Evolutionary conservation across 768 basidiomycete species (phyloP), one percentile per base, ranked within the genome.

Genomic region (Peribolospora kevripleyi): DNA sequence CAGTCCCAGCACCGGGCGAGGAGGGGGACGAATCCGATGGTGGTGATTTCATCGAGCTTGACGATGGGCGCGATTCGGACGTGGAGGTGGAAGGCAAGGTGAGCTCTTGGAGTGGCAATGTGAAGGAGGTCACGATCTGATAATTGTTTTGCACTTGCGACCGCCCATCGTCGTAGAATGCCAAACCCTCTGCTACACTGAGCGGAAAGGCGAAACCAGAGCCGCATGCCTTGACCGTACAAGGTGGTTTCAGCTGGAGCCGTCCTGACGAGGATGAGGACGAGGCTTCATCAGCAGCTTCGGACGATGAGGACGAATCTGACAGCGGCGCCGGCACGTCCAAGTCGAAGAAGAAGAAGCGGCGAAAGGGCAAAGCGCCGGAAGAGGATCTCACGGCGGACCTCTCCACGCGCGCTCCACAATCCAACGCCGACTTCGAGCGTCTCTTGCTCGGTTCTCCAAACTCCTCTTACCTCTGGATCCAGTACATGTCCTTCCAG

Each of bases 401-500:
- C 57, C 79, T 95, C 73, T 84, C 87, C 55, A 78, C 74, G 45
- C 81, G 79, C 61, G 72, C 72, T 25, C 93, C 93, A 2, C 84
- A 86, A 65, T 93, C 93, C 2, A 84, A 81, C 58, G 77, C 82
- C 41, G 91, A 98, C 66, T 99, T 95, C 62, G 93, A 99, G 67
- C 78, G 93, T 9, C 70, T 84, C 42, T 75, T 99, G 49, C 74
- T 97, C 45, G 84, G 85, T 39, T 88, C 91, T 0, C 91, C 93
- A 2, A 87, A 93, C 65, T 97, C 90, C 6, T 97, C 93, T 0
- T 93, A 82, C 69, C 74, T 97, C 42, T 99, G 93, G 93, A 80
- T 99, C 56, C 90, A 95, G 67, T 98, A 88, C 67, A 97, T 99
- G 87, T 91, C 93, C 7, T 91, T 95, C 76, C 86, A 90, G 63